Percentiles rank a stretch among this genome's conserved stretches.
phyloP scores from a whole-genome alignment of 2,329 filamentous ascomycete species.

The Hypoxylon sp. region DNA sequence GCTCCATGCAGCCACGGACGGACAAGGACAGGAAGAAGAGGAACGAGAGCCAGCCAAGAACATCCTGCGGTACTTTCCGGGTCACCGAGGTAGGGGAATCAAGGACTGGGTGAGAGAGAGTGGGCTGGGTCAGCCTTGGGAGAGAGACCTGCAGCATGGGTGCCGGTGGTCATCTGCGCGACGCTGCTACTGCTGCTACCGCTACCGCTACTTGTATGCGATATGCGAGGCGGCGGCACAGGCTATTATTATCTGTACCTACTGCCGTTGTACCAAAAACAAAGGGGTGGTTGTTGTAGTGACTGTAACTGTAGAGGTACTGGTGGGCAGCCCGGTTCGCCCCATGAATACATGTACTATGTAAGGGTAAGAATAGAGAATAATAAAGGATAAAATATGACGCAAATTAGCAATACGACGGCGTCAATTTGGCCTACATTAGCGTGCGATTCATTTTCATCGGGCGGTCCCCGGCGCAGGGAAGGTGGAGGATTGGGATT shows the following conservation, averaged over 20 bases:
- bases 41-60: not conserved
- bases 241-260: slow-evolving; percentile 7
- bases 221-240: slow-evolving; percentile 29
- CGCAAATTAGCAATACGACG: not conserved
- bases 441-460: not conserved
- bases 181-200: not conserved
- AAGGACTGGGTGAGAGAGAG: slow-evolving; percentile 1
- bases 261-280: slow-evolving; percentile 7
- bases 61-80: not conserved
- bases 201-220: slow-evolving; percentile 6
- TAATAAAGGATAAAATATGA: not conserved
- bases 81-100: slow-evolving; percentile 12
- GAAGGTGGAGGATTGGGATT: not conserved
- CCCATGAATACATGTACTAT: not conserved
- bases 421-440: not conserved
- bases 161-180: slow-evolving; percentile 29
- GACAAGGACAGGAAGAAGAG: not conserved
- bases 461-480: slow-evolving; percentile 6
- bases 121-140: slow-evolving; percentile 24
- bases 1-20: slow-evolving; percentile 5
- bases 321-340: not conserved
- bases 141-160: not conserved
- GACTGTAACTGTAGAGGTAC: not conserved
- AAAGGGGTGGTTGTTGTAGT: not conserved
- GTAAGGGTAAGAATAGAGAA: not conserved